These are phyloP conservation scores for Raddia distichophylla DNA, from an alignment of 176 grass and related monocot species.

Conservation along the genomic window DNA sequence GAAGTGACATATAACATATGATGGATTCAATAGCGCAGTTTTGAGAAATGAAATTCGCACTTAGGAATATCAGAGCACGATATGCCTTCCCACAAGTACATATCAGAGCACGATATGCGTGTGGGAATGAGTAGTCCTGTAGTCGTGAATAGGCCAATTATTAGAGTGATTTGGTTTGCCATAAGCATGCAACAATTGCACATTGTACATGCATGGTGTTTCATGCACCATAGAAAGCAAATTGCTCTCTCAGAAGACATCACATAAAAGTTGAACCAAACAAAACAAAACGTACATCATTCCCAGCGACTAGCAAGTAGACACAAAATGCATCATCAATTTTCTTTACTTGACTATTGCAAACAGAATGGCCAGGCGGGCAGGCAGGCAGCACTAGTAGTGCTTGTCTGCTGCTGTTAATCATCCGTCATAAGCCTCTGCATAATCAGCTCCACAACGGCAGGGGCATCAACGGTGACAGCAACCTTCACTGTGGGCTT, in stretches of 20 bases:
- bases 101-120: no score
- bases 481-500: slow-evolving; percentile 85
- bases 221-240: no score
- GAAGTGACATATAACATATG: background rate
- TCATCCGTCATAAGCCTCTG: slow-evolving; percentile 61
- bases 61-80: background rate
- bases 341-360: background rate
- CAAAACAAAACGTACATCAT: background rate
- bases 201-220: no score
- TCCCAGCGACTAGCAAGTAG: background rate
- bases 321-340: background rate
- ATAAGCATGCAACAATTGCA: no score
- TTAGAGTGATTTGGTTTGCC: no score
- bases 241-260: no score
- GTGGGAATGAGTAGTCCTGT: no score
- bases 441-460: slow-evolving; percentile 66
- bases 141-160: no score
- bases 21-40: background rate
- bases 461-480: slow-evolving; percentile 78
- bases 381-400: background rate
- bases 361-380: background rate
- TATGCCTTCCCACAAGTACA: no score
- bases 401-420: background rate
- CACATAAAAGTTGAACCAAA: background rate
- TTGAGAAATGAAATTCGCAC: background rate